Base-by-base conservation (phyloP, 1,139 yeast species). In the Blastobotrys serpentis region DNA sequence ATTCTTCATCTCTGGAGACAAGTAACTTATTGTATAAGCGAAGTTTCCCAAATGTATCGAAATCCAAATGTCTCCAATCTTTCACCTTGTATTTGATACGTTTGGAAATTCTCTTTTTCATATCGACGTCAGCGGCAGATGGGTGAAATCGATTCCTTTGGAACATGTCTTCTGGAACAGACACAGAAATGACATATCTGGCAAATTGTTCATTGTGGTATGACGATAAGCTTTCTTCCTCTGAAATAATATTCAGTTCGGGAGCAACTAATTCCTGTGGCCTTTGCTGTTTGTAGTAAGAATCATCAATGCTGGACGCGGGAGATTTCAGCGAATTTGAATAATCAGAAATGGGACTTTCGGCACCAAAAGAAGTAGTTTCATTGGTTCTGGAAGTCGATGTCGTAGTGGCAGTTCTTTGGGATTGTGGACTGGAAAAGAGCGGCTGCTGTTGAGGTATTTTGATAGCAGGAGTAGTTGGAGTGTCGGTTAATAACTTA, bases 31-130 rank as follows among this genome's bases (percentile, higher is more conserved):
- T 60, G 26, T 51, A 50, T 13, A 56, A 43, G 22, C 63, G 43
- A 18, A 59, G 46, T 7, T 39, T 37, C n/a, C 63, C 63, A 50
- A 56, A 51, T 23, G 42, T 46, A 11, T 34, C 18, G 26, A 52
- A 44, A 32, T 56, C 54, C 29, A 57, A 44, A 7, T 44, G 45
- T 19, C 49, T 50, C 55, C 56, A 51, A 37, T 57, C 58, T n/a
- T 43, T 41, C 13, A 55, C 43, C 11, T 54, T 45, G 18, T 47
- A 38, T 37, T 47, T 42, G 18, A 52, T 43, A 13, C 47, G 45
- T 38, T 43, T 43, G n/a, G 51, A 44, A 6, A 47, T 32, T 17
- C 41, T 32, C 2, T 40, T 25, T n/a, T 44, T 38, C 14, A 40
- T 14, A 16, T 47, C 47, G 7, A 45, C 34, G 33, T 56, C 58